Percentiles rank a stretch among this genome's conserved stretches.
Conservation (phyloP, 2,329 filamentous ascomycete species). For the Plenodomus biglobosus region DNA sequence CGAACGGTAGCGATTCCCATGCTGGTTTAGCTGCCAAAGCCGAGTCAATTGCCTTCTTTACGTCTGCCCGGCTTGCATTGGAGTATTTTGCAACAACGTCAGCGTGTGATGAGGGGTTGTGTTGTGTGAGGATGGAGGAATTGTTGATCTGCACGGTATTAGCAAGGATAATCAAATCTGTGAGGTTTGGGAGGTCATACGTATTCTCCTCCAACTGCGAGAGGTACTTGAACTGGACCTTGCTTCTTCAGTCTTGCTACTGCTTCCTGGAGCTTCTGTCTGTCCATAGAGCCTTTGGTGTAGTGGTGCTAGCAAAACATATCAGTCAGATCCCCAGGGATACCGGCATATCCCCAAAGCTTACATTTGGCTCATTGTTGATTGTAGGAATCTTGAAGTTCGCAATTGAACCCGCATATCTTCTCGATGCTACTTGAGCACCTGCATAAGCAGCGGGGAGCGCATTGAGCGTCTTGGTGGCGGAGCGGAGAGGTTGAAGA, state of each 20-base stretch:
- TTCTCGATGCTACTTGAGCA: constrained; percentile 28
- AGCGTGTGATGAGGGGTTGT: constrained; percentile 80
- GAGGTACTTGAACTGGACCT: constrained; percentile 74
- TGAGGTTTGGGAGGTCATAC: constrained; percentile 49
- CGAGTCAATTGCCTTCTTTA: constrained; percentile 76
- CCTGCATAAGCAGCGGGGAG: constrained; percentile 26
- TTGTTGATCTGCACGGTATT: constrained; percentile 61
- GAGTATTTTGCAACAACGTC: constrained; percentile 80
- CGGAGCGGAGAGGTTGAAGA: constrained; percentile 34
- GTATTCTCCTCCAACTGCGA: constrained; percentile 81
- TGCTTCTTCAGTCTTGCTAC: constrained; percentile 69
- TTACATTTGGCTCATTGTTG: constrained; percentile 92
- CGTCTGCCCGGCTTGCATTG: constrained; percentile 74
- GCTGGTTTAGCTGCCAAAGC: constrained; percentile 81
- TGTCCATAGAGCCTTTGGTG: constrained; percentile 76
- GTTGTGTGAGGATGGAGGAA: constrained; percentile 66
- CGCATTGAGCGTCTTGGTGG: constrained; percentile 30
- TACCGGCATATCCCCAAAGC: constrained; percentile 32
- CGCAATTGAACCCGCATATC: constrained; percentile 63
- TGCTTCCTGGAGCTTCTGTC: constrained; percentile 73
- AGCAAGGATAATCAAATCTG: constrained; percentile 3
- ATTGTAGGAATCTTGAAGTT: constrained; percentile 86
- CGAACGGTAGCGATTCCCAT: constrained; percentile 86
- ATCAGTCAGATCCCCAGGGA: constrained; percentile 3
- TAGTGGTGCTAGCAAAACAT: constrained; percentile 76